Conservation (phyloP, 495 filamentous ascomycete species). For the Saxophila tyrrhenica region DNA sequence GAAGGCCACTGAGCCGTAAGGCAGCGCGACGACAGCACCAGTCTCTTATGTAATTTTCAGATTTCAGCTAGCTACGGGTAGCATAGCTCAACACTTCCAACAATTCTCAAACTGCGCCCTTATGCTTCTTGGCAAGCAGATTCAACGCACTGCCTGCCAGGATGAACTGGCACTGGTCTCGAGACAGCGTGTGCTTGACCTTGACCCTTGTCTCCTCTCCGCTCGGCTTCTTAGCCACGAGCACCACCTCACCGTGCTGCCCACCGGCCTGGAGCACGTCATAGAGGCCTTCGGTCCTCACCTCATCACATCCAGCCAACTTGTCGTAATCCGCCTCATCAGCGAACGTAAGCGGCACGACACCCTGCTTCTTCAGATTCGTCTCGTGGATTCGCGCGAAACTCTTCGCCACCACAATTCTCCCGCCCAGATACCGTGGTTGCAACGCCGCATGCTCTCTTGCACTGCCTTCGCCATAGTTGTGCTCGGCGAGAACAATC, state of each 20-base stretch:
- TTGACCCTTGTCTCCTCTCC: slow-evolving; percentile 50
- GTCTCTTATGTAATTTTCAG: background rate
- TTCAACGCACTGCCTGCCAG: slow-evolving; percentile 92
- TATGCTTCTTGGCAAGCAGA: slow-evolving; percentile 52
- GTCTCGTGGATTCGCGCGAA: slow-evolving; percentile 98
- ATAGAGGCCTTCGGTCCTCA: slow-evolving; percentile 68
- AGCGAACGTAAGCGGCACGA: slow-evolving; percentile 82
- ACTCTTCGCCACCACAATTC: slow-evolving; percentile 77
- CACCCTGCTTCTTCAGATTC: slow-evolving; percentile 97
- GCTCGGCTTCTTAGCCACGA: slow-evolving; percentile 48
- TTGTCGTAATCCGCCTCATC: slow-evolving; percentile 78
- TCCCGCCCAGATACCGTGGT: slow-evolving; percentile 80
- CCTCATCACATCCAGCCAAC: slow-evolving; percentile 69
- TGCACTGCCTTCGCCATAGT: slow-evolving; percentile 94
- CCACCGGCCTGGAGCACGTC: slow-evolving; percentile 71
- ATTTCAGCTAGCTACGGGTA: background rate
- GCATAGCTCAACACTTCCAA: background rate
- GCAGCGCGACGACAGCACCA: too few species aligned
- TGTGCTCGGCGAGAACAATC: slow-evolving; percentile 93
- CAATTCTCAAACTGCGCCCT: background rate
- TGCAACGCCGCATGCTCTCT: slow-evolving; percentile 96
- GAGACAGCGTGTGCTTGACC: slow-evolving; percentile 68
- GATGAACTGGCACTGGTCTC: slow-evolving; percentile 82
- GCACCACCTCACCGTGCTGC: slow-evolving; percentile 47
- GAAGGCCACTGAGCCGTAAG: too few species aligned